Base-by-base conservation (phyloP, 805 yeast species). In the Starmerella stigmatis region DNA sequence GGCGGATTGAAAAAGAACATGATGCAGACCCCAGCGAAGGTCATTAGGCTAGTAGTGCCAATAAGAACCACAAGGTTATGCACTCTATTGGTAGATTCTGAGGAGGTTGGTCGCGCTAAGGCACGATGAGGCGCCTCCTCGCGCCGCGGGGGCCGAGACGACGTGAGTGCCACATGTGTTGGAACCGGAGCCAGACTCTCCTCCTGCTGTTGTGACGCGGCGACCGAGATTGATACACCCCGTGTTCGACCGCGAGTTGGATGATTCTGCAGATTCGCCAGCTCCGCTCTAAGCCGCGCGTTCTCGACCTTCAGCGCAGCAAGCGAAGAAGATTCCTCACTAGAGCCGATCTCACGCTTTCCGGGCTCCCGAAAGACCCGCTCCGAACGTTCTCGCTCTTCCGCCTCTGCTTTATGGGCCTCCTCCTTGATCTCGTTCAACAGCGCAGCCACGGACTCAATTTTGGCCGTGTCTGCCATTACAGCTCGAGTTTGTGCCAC, bases 391-490 rank as follows among this genome's bases (percentile, higher is more conserved):
- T 38, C 28, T 3, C 25, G 35, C 37, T 63, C 64, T 17, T 47
- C 44, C 15, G 42, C 32, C 28, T 51, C 53, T 4, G 54, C 45
- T 11, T 50, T 50, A 5, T 38, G 31, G 1, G 54, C 52, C 6
- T 49, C 52, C 8, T 28, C 43, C 39, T 52, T 50, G 36, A 63
- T 60, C 22, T 63, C 59, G 16, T 53, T 51, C 21, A 63, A 49
- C 51, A 63, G 46, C 8, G 51, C 43, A 4, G 55, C 37, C 13
- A 64, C 60, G 29, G 60, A 55, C 33, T 53, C 47, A 17, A 64
- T 45, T 35, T 61, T 61, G 16, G 64, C 66, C 3, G 61, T 54
- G 43, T 64, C 67, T n/a, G 58, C 53, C 25, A 57, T 50, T 6
- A 62, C 57, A 19, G 54, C 50, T 19, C 64, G 62, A 20, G 64